Base-by-base conservation (phyloP, 2,329 filamentous ascomycete genomes). In the Microcyclospora tardicrescens region DNA sequence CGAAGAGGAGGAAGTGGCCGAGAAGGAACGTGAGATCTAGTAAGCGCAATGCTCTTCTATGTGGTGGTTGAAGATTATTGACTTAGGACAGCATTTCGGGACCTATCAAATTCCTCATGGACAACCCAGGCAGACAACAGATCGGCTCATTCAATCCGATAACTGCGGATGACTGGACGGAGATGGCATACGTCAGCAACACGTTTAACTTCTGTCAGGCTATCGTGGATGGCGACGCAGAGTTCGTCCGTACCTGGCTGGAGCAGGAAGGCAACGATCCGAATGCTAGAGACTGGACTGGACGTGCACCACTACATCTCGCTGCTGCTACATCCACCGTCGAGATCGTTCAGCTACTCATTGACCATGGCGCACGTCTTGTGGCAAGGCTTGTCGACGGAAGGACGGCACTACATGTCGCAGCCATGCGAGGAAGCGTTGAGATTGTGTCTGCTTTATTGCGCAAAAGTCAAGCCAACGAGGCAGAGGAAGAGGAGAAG, bases 151-250 rank as follows among this genome's bases (percentile, higher is more conserved):
- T 93, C 63, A 81, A 91, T 50, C 85, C 84, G 0, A 68, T 89
- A 29, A 87, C 81, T 0, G 77, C 84, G 32, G 71, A 84, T 36
- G 84, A 91, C 53, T 93, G 84, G 83, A 91, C 84, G 1, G 82
- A 87, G 47, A 91, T 93, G 84, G 84, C 84, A 0, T 93, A 93
- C 48, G 71, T 93, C 28, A 82, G 84, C 10, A 83, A 86, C 47
- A 87, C 83, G 1, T 77, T 75, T 29, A 68, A 73, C 12, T 68
- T 93, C 2, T 93, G 83, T 52, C 80, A 86, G 53, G 84, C 82
- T 1, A 93, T 93, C 41, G 75, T 87, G 3, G 77, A 86, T 48
- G 67, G 72, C 2, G 79, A 93, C 56, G 49, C 80, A 2, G 77
- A 83, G 29, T 71, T 75, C 44, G 80, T 93, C 2, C 60, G 75